Evolutionary conservation across 345 rosid species (phyloP).

Genomic region (Eucalyptus erythrocorys): DNA sequence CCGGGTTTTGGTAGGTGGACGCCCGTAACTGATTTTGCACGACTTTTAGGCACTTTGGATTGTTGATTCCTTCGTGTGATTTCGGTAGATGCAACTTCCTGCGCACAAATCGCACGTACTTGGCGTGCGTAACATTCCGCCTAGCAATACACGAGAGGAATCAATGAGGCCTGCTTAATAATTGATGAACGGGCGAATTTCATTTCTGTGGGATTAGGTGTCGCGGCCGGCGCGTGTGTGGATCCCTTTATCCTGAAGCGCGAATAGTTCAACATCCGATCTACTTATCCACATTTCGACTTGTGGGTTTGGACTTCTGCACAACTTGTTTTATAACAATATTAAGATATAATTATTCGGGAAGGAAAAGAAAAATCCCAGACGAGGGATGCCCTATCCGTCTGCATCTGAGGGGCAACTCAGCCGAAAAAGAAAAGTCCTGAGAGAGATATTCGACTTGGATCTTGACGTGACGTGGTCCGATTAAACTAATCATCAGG

Average conservation of each 20-base stretch:
- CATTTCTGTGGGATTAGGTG: no score
- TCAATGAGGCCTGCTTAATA: neutral
- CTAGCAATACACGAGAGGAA: neutral
- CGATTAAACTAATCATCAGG: neutral
- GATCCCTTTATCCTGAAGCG: neutral
- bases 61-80: neutral
- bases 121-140: neutral
- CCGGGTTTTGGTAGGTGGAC: neutral
- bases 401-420: neutral
- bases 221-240: neutral
- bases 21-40: neutral
- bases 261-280: neutral
- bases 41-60: neutral
- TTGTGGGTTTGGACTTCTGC: neutral
- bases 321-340: no score
- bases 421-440: neutral
- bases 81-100: neutral
- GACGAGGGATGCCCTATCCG: neutral
- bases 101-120: neutral
- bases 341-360: neutral
- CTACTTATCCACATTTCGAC: neutral
- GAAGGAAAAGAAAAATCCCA: rapidly evolving
- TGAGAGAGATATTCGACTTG: neutral
- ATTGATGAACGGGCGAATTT: neutral
- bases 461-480: neutral